Evolutionary conservation across 352 stramenopile genomes (phyloP).

Genomic region (Phytophthora tentaculata): DNA sequence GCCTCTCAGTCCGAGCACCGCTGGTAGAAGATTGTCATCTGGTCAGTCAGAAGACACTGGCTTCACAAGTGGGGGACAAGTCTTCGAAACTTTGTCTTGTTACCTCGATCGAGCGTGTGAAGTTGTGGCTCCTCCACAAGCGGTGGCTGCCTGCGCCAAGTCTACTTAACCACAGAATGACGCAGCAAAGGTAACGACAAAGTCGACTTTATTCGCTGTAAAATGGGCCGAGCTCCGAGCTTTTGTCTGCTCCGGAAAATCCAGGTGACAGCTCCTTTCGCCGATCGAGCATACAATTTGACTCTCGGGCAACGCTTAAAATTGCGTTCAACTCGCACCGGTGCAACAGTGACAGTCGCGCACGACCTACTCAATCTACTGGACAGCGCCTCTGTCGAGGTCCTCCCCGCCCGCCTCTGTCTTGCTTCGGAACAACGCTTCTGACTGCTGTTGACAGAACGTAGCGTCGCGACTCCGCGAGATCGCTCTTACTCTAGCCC

Average conservation of each 20-base stretch:
- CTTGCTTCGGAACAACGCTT: conserved; percentile 23
- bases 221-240: too few species aligned
- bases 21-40: too few species aligned
- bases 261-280: conserved; percentile 33
- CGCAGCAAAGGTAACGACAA: background rate
- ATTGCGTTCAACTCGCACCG: conserved; percentile 23
- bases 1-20: too few species aligned
- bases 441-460: conserved; percentile 42
- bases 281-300: conserved; percentile 28
- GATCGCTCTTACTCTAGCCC: conserved; percentile 23
- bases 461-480: conserved; percentile 36
- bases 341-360: background rate
- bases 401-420: conserved; percentile 33
- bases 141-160: too few species aligned
- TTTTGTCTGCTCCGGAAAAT: conserved; percentile 29
- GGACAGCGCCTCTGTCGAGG: conserved; percentile 14
- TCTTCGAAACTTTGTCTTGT: too few species aligned
- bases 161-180: too few species aligned
- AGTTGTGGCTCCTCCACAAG: too few species aligned
- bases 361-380: conserved; percentile 4
- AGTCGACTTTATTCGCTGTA: background rate
- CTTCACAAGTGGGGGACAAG: too few species aligned
- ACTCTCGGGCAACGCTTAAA: conserved; percentile 19
- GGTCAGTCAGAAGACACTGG: too few species aligned
- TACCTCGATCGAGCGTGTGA: too few species aligned